A percentile compares a stretch with the other conserved stretches of the same genome.
phyloP scores from a whole-genome alignment of 768 basidiomycete genomes.

The Boletus rubroflammeus region DNA sequence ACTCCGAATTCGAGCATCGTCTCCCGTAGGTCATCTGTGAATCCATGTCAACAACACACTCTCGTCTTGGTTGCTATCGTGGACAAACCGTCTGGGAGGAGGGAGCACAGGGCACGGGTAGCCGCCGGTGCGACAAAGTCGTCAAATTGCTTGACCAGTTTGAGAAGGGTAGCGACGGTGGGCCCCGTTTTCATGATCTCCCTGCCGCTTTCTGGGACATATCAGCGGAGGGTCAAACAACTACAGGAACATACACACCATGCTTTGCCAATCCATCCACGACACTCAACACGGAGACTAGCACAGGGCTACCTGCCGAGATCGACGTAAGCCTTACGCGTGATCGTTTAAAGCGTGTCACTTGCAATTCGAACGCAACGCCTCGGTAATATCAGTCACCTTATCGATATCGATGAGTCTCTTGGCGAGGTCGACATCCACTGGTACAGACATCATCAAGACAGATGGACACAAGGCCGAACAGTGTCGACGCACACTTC shows the following conservation, averaged over 20 bases:
- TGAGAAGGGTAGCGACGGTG: slow-evolving; percentile 16
- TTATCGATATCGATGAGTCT: slow-evolving; percentile 14
- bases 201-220: slow-evolving; percentile 3
- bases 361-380: slow-evolving; percentile 19
- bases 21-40: slow-evolving; percentile 17
- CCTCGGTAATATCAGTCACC: slow-evolving; percentile 18
- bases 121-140: slow-evolving; percentile 31
- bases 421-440: slow-evolving; percentile 10
- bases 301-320: slow-evolving; percentile 14
- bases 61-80: not conserved
- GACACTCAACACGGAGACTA: slow-evolving; percentile 23
- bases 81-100: slow-evolving; percentile 22
- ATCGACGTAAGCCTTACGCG: not conserved
- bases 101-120: slow-evolving; percentile 21
- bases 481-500: slow-evolving; percentile 12
- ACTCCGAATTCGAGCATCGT: slow-evolving; percentile 16
- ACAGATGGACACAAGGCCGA: not conserved
- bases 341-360: not conserved
- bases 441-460: slow-evolving; percentile 3
- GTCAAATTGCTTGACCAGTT: slow-evolving; percentile 19
- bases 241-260: not conserved
- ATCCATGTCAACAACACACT: not conserved
- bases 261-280: slow-evolving; percentile 15
- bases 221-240: not conserved
- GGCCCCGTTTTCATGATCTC: slow-evolving; percentile 1